Evolutionary conservation across 305 asterid genomes (phyloP).

Genomic region (Caryopteris hybrid): DNA sequence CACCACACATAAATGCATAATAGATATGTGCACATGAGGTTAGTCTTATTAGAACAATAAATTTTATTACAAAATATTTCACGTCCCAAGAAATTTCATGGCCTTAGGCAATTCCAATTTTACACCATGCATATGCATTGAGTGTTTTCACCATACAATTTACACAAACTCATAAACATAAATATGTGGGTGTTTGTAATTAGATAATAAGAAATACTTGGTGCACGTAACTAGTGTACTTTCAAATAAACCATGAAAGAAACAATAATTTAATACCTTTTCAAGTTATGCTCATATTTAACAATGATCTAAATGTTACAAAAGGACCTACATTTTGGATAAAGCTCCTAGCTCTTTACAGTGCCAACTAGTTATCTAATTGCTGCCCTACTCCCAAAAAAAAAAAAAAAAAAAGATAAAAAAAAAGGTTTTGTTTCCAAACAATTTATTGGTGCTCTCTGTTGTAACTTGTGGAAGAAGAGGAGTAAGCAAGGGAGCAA

Average conservation of each 20-base stretch:
- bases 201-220: too few relatives aligned
- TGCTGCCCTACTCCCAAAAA: constrained; percentile 29
- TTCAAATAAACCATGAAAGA: too few relatives aligned
- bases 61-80: background rate
- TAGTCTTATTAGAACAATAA: too few relatives aligned
- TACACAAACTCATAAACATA: too few relatives aligned
- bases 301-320: constrained; percentile 2
- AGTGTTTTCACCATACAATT: too few relatives aligned
- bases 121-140: too few relatives aligned
- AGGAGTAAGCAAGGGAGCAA: constrained; percentile 58
- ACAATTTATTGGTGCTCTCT: constrained; percentile 30
- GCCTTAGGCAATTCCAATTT: too few relatives aligned
- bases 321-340: constrained; percentile 15
- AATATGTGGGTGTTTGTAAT: too few relatives aligned
- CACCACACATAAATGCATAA: too few relatives aligned
- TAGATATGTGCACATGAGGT: too few relatives aligned
- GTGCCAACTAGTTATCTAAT: constrained; percentile 23
- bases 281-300: constrained; percentile 12
- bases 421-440: constrained; percentile 11
- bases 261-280: too few relatives aligned
- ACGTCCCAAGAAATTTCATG: background rate
- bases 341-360: constrained; percentile 31
- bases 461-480: constrained; percentile 55
- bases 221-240: too few relatives aligned
- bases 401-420: background rate